Evolutionary conservation across 2,329 filamentous ascomycete species (phyloP).

Genomic region (Gaeumannomyces sp.): DNA sequence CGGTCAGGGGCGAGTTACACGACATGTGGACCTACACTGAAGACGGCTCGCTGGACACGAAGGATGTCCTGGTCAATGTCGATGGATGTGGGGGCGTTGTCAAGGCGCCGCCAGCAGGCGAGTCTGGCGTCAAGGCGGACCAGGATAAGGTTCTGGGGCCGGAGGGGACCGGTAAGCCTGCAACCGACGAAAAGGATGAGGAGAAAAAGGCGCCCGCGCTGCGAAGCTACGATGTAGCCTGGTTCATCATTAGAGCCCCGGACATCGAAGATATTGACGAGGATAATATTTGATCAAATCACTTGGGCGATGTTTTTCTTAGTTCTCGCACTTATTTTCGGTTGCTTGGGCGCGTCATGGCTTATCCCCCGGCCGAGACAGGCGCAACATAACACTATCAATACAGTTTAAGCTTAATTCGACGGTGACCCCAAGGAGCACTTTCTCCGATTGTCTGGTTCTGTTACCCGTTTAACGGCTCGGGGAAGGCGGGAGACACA

Average conservation of each 20-base stretch:
- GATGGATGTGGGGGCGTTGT: conserved; percentile 42
- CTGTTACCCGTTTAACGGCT: too few species aligned
- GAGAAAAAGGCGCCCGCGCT: not conserved
- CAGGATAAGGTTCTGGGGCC: not conserved
- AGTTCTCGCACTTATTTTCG: too few species aligned
- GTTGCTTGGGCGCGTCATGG: too few species aligned
- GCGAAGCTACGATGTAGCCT: not conserved
- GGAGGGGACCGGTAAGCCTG: not conserved
- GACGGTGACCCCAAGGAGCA: not conserved
- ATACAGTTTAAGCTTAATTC: not conserved
- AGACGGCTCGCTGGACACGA: conserved; percentile 50
- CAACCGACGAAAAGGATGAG: not conserved
- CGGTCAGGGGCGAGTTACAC: conserved; percentile 62
- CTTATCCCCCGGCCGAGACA: too few species aligned
- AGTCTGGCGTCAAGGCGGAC: not conserved
- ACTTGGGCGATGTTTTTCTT: not conserved
- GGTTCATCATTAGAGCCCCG: conserved; percentile 3
- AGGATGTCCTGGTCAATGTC: conserved; percentile 50
- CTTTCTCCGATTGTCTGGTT: not conserved
- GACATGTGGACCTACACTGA: conserved; percentile 82
- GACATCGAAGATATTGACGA: conserved; percentile 5
- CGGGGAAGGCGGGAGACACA: not conserved
- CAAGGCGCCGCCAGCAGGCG: conserved; percentile 21
- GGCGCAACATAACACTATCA: not conserved
- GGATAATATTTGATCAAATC: not conserved